Percentiles rank a stretch among this genome's conserved stretches.
Conservation (phyloP, 202 grass and related monocot genomes). For the Zoysia matrella region DNA sequence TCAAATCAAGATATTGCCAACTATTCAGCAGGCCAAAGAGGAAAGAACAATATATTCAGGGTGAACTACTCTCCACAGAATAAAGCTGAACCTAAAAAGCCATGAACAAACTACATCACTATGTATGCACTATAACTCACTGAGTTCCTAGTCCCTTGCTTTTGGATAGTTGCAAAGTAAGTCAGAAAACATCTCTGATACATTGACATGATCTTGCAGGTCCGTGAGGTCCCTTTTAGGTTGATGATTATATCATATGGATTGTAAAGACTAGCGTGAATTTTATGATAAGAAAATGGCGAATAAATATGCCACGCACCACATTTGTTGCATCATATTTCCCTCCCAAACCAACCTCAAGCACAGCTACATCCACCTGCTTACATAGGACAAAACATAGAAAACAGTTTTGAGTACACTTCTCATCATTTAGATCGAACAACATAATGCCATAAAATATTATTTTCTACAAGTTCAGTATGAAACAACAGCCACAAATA, state of each 20-base stretch:
- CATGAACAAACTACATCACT: conserved; percentile 21
- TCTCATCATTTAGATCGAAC: conserved; percentile 12
- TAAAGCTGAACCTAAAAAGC: conserved; percentile 16
- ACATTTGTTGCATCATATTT: conserved; percentile 97
- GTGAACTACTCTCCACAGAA: background rate
- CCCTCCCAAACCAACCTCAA: conserved; percentile 98
- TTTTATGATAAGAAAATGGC: conserved; percentile 24
- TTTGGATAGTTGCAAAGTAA: conserved; percentile 1
- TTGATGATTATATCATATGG: background rate
- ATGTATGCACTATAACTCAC: conserved; percentile 5
- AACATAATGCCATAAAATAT: conserved; percentile 14
- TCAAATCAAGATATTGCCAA: conserved; percentile 17
- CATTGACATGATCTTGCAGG: background rate
- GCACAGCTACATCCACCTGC: conserved; percentile 92
- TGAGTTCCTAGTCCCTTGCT: background rate
- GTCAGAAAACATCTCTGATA: conserved; percentile 17
- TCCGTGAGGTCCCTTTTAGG: conserved; percentile 25
- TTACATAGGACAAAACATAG: conserved; percentile 32
- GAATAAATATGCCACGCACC: conserved; percentile 55
- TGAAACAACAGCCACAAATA: conserved; percentile 11
- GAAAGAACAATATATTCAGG: conserved; percentile 1
- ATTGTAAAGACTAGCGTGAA: background rate
- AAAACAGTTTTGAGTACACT: conserved; percentile 4
- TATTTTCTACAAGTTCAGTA: background rate
- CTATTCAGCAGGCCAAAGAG: conserved; percentile 8